phyloP scores from a whole-genome alignment of 768 basidiomycete species.

The Leccinum uliginosum region DNA sequence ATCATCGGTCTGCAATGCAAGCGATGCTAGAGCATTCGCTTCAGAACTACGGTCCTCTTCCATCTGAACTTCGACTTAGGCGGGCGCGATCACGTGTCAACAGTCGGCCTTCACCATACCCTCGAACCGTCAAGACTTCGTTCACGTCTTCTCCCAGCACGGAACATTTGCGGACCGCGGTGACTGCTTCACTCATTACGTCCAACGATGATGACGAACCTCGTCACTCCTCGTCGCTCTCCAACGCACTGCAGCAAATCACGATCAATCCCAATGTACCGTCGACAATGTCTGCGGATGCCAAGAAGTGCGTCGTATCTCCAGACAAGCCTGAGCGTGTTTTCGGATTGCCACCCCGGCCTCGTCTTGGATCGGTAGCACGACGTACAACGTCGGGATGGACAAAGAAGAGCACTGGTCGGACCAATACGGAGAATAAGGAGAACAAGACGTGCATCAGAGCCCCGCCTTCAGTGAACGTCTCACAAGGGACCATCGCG shows the following conservation, averaged over 20 bases:
- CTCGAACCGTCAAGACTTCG: conserved; percentile 46
- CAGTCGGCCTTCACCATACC: conserved; percentile 73
- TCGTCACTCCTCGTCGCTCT: conserved; percentile 21
- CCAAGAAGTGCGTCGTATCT: conserved; percentile 31
- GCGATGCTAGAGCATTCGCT: conserved; percentile 71
- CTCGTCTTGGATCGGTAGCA: conserved; percentile 51
- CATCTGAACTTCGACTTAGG: conserved; percentile 60
- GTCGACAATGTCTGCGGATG: conserved; percentile 21
- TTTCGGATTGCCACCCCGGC: conserved; percentile 33
- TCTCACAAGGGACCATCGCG: conserved; percentile 37
- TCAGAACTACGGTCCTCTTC: conserved; percentile 65
- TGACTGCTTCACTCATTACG: conserved; percentile 17
- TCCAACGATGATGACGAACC: conserved; percentile 13
- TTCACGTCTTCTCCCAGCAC: conserved; percentile 35
- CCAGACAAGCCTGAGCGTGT: conserved; percentile 29
- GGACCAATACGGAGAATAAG: conserved; percentile 52
- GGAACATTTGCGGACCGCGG: conserved; percentile 33
- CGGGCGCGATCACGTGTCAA: conserved; percentile 63
- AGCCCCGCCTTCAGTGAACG: conserved; percentile 9
- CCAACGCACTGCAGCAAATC: conserved; percentile 39
- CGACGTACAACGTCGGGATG: conserved; percentile 57
- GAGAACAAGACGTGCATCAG: conserved; percentile 37
- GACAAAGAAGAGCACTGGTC: conserved; percentile 56
- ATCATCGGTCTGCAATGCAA: conserved; percentile 60
- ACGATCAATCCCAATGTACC: conserved; percentile 40